A percentile compares a stretch with the other conserved stretches of the same genome.
These are phyloP conservation scores for Xerocomus potaroensis DNA, from an alignment of 768 basidiomycete species.

Conservation along the genomic window DNA sequence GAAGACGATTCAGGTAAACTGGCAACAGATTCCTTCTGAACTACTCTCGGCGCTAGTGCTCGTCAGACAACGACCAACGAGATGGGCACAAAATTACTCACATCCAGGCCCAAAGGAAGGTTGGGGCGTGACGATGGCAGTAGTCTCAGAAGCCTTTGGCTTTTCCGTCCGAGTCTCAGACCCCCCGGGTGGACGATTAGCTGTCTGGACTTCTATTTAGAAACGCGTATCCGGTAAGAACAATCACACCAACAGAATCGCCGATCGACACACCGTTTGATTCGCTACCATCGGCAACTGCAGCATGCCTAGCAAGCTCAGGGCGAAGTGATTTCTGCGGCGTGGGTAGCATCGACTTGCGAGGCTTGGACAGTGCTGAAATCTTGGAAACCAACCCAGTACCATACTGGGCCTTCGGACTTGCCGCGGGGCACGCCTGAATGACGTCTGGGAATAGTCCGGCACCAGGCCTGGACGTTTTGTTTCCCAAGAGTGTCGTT, in stretches of 20 bases:
- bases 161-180: conserved; percentile 8
- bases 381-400: conserved; percentile 4
- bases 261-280: conserved; percentile 1
- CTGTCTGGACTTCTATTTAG: conserved; percentile 7
- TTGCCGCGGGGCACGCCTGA: conserved; percentile 2
- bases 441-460: background rate
- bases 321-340: conserved; percentile 4
- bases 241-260: background rate
- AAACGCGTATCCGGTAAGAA: conserved; percentile 1
- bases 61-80: conserved; percentile 6
- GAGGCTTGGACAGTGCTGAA: conserved; percentile 3
- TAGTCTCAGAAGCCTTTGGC: background rate
- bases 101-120: background rate
- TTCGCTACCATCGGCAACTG: background rate
- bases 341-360: conserved; percentile 11
- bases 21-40: background rate
- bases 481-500: background rate
- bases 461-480: conserved; percentile 2
- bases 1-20: conserved; percentile 11
- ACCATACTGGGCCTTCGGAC: conserved; percentile 4
- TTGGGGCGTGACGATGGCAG: background rate
- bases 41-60: background rate
- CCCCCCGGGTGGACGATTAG: conserved; percentile 8
- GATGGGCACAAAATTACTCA: conserved; percentile 1
- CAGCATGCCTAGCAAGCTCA: background rate